A percentile compares a stretch with the other conserved stretches of the same genome.
phyloP scores from a whole-genome alignment of 768 basidiomycete species.

The Psilocybe cyanescens region DNA sequence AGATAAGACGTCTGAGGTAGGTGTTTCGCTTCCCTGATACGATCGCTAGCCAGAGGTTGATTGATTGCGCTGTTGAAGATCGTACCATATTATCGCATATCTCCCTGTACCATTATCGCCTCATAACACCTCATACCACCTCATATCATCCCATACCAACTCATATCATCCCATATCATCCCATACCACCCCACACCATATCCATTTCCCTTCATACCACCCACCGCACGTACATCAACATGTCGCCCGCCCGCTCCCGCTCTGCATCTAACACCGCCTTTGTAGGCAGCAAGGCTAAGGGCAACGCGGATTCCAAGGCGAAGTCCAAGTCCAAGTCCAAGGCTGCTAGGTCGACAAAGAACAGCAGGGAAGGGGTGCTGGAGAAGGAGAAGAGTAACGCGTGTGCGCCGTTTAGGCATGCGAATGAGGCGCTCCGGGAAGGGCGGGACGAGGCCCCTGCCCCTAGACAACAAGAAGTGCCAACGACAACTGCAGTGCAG shows the following conservation, averaged over 20 bases:
- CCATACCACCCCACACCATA: neutral
- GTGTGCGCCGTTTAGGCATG: slow-evolving; percentile 3
- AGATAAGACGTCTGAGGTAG: too few relatives aligned
- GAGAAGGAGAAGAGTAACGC: slow-evolving; percentile 39
- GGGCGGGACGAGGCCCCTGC: neutral
- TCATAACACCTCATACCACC: too few relatives aligned
- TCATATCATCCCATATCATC: neutral
- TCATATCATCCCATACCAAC: neutral
- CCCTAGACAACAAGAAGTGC: neutral
- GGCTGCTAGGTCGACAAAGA: neutral
- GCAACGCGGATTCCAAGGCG: neutral
- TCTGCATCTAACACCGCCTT: neutral
- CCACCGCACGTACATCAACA: neutral
- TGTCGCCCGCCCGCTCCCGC: neutral
- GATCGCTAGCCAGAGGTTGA: too few relatives aligned
- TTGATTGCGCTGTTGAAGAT: too few relatives aligned
- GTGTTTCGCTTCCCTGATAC: too few relatives aligned
- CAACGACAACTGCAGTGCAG: neutral
- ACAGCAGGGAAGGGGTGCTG: neutral
- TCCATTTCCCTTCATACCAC: neutral
- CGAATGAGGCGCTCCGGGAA: neutral
- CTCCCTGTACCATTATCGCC: too few relatives aligned
- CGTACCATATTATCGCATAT: too few relatives aligned
- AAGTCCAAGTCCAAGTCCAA: neutral
- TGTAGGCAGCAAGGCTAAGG: neutral